phyloP scores from a whole-genome alignment of 2,329 filamentous ascomycete species.

The Aspergillus sp. region DNA sequence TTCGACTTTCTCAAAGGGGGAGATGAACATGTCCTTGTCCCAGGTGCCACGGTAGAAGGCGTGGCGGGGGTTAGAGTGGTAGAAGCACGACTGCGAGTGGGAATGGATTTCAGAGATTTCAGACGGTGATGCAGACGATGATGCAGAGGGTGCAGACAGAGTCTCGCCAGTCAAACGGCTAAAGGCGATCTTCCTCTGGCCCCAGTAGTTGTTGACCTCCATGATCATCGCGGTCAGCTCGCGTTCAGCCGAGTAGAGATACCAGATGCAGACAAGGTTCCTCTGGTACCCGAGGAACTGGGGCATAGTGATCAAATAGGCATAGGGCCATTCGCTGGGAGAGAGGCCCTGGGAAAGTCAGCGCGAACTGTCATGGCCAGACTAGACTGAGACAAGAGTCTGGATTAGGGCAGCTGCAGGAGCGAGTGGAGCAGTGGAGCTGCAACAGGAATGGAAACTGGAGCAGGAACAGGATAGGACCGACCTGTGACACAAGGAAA shows the following conservation, averaged over 20 bases:
- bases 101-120: neutral
- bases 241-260: constrained; percentile 7
- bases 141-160: neutral
- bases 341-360: constrained; percentile 9
- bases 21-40: constrained; percentile 8
- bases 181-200: constrained; percentile 12
- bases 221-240: constrained; percentile 10
- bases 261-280: constrained; percentile 8
- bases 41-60: neutral
- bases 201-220: constrained; percentile 17
- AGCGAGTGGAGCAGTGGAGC: neutral
- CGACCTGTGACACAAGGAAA: constrained; percentile 10
- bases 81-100: neutral
- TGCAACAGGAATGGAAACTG: no score
- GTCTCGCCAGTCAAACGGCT: constrained; percentile 1
- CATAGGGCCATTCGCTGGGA: constrained; percentile 9
- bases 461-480: neutral
- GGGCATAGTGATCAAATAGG: constrained; percentile 11
- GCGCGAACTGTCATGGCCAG: neutral
- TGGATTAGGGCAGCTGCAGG: neutral
- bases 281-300: constrained; percentile 11
- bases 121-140: neutral
- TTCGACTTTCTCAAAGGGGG: constrained; percentile 10
- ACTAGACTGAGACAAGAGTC: neutral
- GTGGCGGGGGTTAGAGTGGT: neutral